phyloP scores from a whole-genome alignment of 2,329 filamentous ascomycete genomes.

The Aspergillus pseudoviridinutans region DNA sequence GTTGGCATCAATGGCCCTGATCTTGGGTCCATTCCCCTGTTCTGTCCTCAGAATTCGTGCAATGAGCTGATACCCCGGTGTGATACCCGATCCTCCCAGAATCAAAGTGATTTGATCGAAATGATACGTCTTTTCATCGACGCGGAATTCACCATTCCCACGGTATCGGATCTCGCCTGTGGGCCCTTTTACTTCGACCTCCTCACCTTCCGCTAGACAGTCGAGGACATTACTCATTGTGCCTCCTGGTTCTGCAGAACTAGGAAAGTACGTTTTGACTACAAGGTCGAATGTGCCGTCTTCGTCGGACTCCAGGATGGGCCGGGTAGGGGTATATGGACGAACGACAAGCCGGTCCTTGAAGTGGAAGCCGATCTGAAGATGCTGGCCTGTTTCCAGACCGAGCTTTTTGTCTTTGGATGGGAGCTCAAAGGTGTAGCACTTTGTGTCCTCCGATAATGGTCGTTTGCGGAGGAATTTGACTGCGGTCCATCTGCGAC shows the following conservation, averaged over 20 bases:
- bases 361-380: conserved; percentile 53
- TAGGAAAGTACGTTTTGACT: conserved; percentile 52
- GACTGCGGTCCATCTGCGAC: conserved; percentile 43
- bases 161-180: conserved; percentile 50
- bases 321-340: conserved; percentile 49
- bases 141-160: conserved; percentile 45
- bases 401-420: conserved; percentile 41
- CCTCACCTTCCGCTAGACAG: conserved; percentile 46
- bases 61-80: conserved; percentile 50
- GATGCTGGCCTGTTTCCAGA: conserved; percentile 50
- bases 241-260: conserved; percentile 47
- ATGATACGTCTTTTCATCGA: conserved; percentile 38
- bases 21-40: conserved; percentile 38
- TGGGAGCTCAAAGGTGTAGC: conserved; percentile 22
- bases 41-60: conserved; percentile 41
- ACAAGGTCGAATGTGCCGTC: conserved; percentile 48
- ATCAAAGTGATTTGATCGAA: conserved; percentile 48
- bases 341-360: conserved; percentile 50
- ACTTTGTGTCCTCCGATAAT: conserved; percentile 38
- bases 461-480: conserved; percentile 39
- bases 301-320: conserved; percentile 38
- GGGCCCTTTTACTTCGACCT: conserved; percentile 51
- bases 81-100: conserved; percentile 50
- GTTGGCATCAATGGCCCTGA: conserved; percentile 18
- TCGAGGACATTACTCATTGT: conserved; percentile 53